Conservation (phyloP, 2,329 filamentous ascomycete species). For the Sarocladium kiliense region DNA sequence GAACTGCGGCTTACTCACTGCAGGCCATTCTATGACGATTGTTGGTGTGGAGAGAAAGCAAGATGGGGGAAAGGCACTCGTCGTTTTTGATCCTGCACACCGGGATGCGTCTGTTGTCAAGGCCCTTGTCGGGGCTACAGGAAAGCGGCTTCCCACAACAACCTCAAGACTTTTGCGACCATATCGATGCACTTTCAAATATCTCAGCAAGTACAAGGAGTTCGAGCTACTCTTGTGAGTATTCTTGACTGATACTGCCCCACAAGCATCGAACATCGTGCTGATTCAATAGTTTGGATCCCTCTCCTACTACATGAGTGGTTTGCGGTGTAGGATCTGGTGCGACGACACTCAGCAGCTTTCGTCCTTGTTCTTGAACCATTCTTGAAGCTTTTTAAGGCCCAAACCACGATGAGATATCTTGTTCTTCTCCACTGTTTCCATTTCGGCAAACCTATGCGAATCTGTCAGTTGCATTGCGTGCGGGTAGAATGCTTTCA, state of each 20-base stretch:
- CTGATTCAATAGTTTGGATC: neutral
- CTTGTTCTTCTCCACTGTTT: conserved; percentile 78
- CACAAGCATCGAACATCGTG: too few species aligned
- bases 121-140: conserved; percentile 46
- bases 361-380: conserved; percentile 51
- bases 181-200: conserved; percentile 66
- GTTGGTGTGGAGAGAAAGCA: conserved; percentile 71
- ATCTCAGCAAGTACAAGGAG: conserved; percentile 64
- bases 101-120: conserved; percentile 60
- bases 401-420: conserved; percentile 89
- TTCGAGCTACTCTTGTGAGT: conserved; percentile 76
- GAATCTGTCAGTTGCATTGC: too few species aligned
- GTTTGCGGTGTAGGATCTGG: neutral
- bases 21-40: conserved; percentile 85
- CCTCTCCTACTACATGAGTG: neutral
- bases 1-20: conserved; percentile 5
- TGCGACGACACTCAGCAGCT: neutral
- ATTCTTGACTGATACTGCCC: neutral
- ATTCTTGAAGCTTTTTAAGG: conserved; percentile 78
- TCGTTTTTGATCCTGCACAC: conserved; percentile 88
- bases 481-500: too few species aligned
- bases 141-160: conserved; percentile 28
- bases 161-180: conserved; percentile 53
- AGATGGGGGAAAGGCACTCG: conserved; percentile 60
- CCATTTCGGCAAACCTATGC: conserved; percentile 84